A percentile compares a stretch with the other conserved stretches of the same genome.
phyloP scores from a whole-genome alignment of 106 monocot species.

The Alisma plantagoaquatica region DNA sequence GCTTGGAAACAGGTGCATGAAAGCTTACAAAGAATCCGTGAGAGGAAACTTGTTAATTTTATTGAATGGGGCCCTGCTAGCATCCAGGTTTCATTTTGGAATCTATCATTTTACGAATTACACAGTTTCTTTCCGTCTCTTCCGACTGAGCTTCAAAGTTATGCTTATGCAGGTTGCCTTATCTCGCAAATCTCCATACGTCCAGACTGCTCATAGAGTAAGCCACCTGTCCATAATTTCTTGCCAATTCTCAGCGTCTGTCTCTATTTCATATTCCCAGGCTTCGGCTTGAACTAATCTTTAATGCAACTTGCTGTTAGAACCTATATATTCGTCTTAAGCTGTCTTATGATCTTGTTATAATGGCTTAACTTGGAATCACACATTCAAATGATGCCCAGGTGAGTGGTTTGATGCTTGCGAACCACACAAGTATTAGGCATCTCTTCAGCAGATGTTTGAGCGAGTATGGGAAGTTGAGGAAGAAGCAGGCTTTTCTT shows the following conservation, averaged over 20 bases:
- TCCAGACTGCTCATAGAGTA: conserved; percentile 97
- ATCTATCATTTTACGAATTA: too few relatives aligned
- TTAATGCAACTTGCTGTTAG: too few relatives aligned
- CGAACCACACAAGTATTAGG: conserved; percentile 96
- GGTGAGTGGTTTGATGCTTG: conserved; percentile 99
- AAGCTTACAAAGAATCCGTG: conserved; percentile 93
- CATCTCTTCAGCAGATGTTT: conserved; percentile 91
- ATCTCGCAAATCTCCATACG: conserved; percentile 96
- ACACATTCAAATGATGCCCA: conserved; percentile 2
- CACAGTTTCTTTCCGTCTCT: too few relatives aligned
- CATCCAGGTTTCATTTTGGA: conserved; percentile 55
- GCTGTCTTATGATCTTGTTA: background rate
- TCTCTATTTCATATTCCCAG: background rate
- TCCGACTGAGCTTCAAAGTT: too few relatives aligned
- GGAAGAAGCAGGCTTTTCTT: conserved; percentile 91
- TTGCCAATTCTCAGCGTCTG: too few relatives aligned
- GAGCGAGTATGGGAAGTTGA: conserved; percentile 84
- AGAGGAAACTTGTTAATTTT: conserved; percentile 98
- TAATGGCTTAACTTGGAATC: too few relatives aligned
- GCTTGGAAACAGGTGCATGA: conserved; percentile 69
- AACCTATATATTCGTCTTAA: background rate
- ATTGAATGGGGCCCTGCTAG: conserved; percentile 99
- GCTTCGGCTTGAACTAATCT: background rate
- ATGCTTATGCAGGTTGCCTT: conserved; percentile 78
- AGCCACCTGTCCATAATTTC: background rate